phyloP scores from a whole-genome alignment of 2,329 filamentous ascomycete genomes.

The Pseudogymnoascus sp. region DNA sequence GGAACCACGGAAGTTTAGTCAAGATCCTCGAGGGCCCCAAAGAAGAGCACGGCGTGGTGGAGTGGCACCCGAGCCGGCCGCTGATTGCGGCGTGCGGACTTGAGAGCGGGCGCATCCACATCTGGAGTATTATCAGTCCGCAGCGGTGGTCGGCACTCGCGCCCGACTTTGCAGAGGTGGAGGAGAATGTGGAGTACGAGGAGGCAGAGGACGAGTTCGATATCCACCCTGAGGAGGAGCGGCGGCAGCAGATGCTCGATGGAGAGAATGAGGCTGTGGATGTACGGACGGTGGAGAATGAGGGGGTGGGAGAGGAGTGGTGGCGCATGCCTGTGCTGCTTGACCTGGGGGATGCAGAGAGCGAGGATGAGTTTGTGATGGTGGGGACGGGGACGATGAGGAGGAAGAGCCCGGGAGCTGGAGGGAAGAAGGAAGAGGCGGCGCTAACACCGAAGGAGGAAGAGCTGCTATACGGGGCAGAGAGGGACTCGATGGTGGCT shows the following conservation, averaged over 20 bases:
- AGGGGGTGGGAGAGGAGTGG: constrained; percentile 49
- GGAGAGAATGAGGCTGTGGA: constrained; percentile 91
- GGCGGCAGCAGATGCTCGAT: constrained; percentile 83
- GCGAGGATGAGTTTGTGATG: constrained; percentile 75
- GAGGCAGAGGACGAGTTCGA: constrained; percentile 97
- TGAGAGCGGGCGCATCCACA: constrained; percentile 86
- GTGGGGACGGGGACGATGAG: constrained; percentile 75
- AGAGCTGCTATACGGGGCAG: background rate
- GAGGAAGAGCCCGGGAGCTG: constrained; percentile 71
- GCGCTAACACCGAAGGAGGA: background rate
- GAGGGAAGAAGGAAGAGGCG: constrained; percentile 52
- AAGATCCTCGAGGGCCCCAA: constrained; percentile 96
- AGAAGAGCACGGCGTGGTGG: constrained; percentile 91
- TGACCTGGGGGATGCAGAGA: constrained; percentile 87
- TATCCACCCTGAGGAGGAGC: constrained; percentile 89
- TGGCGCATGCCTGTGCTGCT: constrained; percentile 93
- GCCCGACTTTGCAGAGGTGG: constrained; percentile 93
- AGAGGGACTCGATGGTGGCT: background rate
- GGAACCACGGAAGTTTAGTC: constrained; percentile 83
- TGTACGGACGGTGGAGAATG: constrained; percentile 62
- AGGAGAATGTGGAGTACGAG: constrained; percentile 96
- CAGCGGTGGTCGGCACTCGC: constrained; percentile 97
- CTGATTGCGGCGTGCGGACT: constrained; percentile 86
- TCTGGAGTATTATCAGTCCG: constrained; percentile 91
- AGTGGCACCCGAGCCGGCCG: constrained; percentile 89